These are phyloP conservation scores for Pythium aquatile DNA, from an alignment of 352 stramenopile species.

Conservation along the genomic window DNA sequence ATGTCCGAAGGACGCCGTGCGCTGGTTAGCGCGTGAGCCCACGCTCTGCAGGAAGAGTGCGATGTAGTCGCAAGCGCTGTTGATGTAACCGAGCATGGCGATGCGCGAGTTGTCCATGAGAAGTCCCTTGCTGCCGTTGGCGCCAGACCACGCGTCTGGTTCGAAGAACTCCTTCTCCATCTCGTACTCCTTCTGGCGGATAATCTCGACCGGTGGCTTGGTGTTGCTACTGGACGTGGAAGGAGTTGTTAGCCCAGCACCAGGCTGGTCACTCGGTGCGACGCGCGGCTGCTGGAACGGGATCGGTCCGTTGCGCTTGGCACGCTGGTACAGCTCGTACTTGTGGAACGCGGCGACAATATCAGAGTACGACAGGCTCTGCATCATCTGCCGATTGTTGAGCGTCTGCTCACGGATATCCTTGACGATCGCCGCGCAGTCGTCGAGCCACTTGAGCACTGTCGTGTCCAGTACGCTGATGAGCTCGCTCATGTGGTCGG, in stretches of 20 bases:
- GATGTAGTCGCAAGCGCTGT: conserved; percentile 74
- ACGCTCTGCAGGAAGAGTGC: conserved; percentile 45
- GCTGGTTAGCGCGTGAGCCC: conserved; percentile 5
- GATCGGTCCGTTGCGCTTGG: conserved; percentile 52
- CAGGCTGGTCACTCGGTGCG: conserved; percentile 1
- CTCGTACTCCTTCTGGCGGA: conserved; percentile 57
- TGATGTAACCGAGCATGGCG: conserved; percentile 78
- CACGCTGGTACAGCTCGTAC: conserved; percentile 63
- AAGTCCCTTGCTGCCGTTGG: conserved; percentile 40
- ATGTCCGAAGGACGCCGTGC: conserved; percentile 19
- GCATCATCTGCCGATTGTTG: conserved; percentile 60
- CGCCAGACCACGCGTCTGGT: conserved; percentile 43
- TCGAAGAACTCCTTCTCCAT: conserved; percentile 65
- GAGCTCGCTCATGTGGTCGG: conserved; percentile 54
- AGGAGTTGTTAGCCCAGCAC: conserved; percentile 7
- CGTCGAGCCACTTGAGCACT: conserved; percentile 67
- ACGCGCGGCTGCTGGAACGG: conserved; percentile 56
- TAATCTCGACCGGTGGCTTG: conserved; percentile 24
- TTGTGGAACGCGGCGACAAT: conserved; percentile 59
- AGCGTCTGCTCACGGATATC: conserved; percentile 76
- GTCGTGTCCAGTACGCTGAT: conserved; percentile 62
- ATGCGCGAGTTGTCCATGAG: conserved; percentile 76
- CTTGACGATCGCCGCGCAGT: conserved; percentile 66
- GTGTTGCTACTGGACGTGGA: not conserved
- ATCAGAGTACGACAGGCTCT: conserved; percentile 60